phyloP scores from a whole-genome alignment of 306 rosid genomes.

The Pyrus communis region DNA sequence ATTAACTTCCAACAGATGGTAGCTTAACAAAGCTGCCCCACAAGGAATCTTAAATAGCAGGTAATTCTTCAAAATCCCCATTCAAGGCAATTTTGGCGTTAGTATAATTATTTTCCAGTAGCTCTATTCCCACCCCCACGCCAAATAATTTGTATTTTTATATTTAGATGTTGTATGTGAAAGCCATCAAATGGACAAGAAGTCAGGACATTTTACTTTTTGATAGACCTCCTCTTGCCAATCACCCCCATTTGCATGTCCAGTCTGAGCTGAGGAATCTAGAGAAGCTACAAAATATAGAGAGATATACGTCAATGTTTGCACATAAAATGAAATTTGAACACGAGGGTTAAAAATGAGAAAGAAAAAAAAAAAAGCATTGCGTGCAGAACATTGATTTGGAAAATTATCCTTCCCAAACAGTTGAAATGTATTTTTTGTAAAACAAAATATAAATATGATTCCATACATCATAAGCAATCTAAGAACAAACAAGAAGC shows the following conservation, averaged over 20 bases:
- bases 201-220: slow-evolving; percentile 34
- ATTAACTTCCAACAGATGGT: background rate
- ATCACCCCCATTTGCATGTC: slow-evolving; percentile 51
- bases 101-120: background rate
- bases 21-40: no score
- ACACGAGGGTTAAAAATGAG: no score
- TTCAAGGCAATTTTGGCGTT: background rate
- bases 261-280: slow-evolving; percentile 55
- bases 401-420: background rate
- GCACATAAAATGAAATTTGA: background rate
- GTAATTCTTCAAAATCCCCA: background rate
- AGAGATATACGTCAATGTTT: background rate
- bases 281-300: slow-evolving; percentile 43
- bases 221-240: slow-evolving; percentile 71
- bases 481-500: background rate
- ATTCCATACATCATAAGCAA: background rate
- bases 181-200: background rate
- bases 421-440: background rate
- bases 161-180: background rate
- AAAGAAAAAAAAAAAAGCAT: no score
- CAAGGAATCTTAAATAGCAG: background rate
- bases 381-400: background rate
- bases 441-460: background rate
- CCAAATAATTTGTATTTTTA: background rate
- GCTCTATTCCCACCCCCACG: background rate